Conservation (phyloP, 2,329 filamentous ascomycete genomes). For the Simplicillium sp. region DNA sequence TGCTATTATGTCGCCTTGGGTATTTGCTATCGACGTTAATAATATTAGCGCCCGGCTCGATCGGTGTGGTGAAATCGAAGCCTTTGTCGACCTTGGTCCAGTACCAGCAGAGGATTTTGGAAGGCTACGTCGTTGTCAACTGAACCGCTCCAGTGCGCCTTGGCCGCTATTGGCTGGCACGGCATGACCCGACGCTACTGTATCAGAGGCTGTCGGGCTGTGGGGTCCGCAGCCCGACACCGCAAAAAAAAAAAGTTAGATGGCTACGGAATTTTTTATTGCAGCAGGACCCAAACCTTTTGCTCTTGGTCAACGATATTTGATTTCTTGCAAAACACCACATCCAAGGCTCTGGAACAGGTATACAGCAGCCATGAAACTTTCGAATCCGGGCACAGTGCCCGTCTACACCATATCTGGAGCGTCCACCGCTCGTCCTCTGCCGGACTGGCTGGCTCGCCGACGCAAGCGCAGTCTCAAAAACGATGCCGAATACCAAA, state of each 20-base stretch:
- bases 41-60: too few species aligned
- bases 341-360: not conserved
- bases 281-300: not conserved
- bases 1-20: too few species aligned
- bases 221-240: not conserved
- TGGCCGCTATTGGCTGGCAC: not conserved
- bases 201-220: not conserved
- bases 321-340: not conserved
- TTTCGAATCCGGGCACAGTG: slow-evolving; percentile 72
- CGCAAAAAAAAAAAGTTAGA: too few species aligned
- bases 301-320: not conserved
- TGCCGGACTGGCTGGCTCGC: slow-evolving; percentile 92
- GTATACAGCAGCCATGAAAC: slow-evolving; percentile 52
- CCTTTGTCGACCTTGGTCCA: too few species aligned
- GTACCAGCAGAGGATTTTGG: too few species aligned
- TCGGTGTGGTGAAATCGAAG: too few species aligned
- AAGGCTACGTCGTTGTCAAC: too few species aligned
- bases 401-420: slow-evolving; percentile 94
- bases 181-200: not conserved
- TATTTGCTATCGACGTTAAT: too few species aligned
- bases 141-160: not conserved
- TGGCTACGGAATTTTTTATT: too few species aligned
- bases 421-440: slow-evolving; percentile 72
- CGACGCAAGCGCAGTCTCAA: slow-evolving; percentile 87
- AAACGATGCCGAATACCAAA: slow-evolving; percentile 85